These are phyloP conservation scores for Phylloporus sp. DNA, from an alignment of 768 basidiomycete species.

Conservation along the genomic window DNA sequence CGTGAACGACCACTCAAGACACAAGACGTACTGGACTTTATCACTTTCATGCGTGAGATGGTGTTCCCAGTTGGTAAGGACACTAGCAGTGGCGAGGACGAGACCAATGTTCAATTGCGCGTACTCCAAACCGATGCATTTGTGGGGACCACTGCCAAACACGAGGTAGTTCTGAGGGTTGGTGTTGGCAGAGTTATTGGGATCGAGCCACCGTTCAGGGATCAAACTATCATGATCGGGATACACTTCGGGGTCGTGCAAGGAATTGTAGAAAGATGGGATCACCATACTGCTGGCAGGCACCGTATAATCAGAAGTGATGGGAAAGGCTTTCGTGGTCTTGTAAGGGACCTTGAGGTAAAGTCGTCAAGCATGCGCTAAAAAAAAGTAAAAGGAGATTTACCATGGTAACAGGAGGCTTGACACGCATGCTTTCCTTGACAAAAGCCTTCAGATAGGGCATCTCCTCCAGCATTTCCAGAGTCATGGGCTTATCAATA, in stretches of 20 bases:
- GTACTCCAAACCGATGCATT: conserved; percentile 90
- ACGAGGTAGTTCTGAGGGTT: conserved; percentile 96
- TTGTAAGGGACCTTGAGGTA: conserved; percentile 81
- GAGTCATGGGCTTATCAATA: conserved; percentile 66
- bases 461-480: conserved; percentile 92
- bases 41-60: conserved; percentile 72
- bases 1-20: background rate
- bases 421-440: conserved; percentile 87
- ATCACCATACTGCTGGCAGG: conserved; percentile 92
- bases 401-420: conserved; percentile 97
- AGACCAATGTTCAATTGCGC: conserved; percentile 87
- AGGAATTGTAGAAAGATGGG: conserved; percentile 86
- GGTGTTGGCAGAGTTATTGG: conserved; percentile 65
- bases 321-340: conserved; percentile 85
- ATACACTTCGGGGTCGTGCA: conserved; percentile 86
- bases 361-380: conserved; percentile 8
- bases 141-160: conserved; percentile 90
- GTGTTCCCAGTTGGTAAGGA: conserved; percentile 84
- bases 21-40: conserved; percentile 66
- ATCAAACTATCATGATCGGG: conserved; percentile 76
- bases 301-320: conserved; percentile 86
- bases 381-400: conserved; percentile 1
- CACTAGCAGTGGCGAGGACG: conserved; percentile 76
- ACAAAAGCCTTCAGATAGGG: conserved; percentile 87
- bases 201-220: conserved; percentile 93